Evolutionary conservation across 2,329 filamentous ascomycete genomes (phyloP).

Genomic region (Cercospora janseana): DNA sequence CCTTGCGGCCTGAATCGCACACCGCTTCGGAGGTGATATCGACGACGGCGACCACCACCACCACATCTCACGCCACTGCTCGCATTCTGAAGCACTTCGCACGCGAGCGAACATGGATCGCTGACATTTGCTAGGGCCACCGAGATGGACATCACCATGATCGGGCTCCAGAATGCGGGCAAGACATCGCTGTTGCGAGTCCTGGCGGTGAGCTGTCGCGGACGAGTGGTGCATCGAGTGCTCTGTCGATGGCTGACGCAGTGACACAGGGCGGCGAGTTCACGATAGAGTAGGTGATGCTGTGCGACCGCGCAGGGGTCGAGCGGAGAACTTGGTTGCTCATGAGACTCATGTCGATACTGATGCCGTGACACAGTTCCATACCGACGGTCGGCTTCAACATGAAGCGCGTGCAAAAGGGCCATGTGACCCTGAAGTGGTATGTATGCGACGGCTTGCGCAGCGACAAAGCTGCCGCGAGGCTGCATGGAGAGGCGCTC

Average conservation of each 20-base stretch:
- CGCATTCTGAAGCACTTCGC: no score
- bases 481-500: background rate
- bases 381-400: conserved; percentile 99
- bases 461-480: background rate
- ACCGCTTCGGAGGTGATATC: conserved; percentile 15
- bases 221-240: conserved; percentile 16
- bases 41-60: conserved; percentile 21
- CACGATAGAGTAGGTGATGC: conserved; percentile 76
- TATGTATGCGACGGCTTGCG: conserved; percentile 41
- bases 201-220: conserved; percentile 71
- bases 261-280: conserved; percentile 84
- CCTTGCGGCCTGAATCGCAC: conserved; percentile 24
- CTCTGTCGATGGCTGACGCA: conserved; percentile 39
- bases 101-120: conserved; percentile 23
- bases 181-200: conserved; percentile 94
- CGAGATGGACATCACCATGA: conserved; percentile 99
- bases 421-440: conserved; percentile 97
- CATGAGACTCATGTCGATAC: conserved; percentile 23
- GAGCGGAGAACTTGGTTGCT: conserved; percentile 22
- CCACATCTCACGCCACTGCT: conserved; percentile 18
- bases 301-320: conserved; percentile 42
- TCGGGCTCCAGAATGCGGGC: conserved; percentile 94
- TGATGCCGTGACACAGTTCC: conserved; percentile 63
- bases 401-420: conserved; percentile 96
- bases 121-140: conserved; percentile 67